Percentiles rank a stretch among this genome's conserved stretches.
phyloP scores from a whole-genome alignment of 768 basidiomycete species.

The Phylloporus arenicola region DNA sequence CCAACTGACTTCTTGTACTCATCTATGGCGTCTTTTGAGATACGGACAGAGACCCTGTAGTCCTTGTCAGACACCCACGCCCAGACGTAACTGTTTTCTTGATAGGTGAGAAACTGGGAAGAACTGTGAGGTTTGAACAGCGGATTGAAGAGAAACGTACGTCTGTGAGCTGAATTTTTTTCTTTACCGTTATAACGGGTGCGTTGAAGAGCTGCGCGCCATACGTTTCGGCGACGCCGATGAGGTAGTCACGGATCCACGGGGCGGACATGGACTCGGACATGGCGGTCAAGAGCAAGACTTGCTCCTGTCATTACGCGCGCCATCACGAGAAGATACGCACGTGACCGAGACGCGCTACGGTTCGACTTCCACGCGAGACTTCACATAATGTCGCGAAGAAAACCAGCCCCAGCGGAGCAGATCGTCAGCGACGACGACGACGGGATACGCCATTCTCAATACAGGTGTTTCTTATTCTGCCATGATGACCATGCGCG shows the following conservation, averaged over 20 bases:
- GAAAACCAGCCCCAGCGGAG: conserved; percentile 20
- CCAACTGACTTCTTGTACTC: conserved; percentile 38
- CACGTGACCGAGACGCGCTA: conserved; percentile 3
- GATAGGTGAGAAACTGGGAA: conserved; percentile 52
- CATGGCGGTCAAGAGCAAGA: conserved; percentile 30
- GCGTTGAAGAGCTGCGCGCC: conserved; percentile 39
- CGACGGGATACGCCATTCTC: conserved; percentile 1
- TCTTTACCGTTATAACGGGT: conserved; percentile 31
- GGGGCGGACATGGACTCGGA: conserved; percentile 35
- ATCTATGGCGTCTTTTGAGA: conserved; percentile 47
- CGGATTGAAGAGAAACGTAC: conserved; percentile 27
- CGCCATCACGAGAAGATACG: not conserved
- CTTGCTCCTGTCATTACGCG: not conserved
- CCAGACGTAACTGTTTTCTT: conserved; percentile 50
- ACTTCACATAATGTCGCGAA: conserved; percentile 9
- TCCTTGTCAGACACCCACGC: conserved; percentile 57
- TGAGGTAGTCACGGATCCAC: conserved; percentile 56
- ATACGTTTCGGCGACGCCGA: conserved; percentile 44
- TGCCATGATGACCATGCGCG: not conserved
- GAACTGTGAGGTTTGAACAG: not conserved
- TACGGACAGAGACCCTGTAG: conserved; percentile 45
- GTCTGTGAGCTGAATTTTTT: conserved; percentile 56
- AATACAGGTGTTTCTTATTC: conserved; percentile 2
- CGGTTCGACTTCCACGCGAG: not conserved
- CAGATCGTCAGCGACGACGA: not conserved